phyloP scores from a whole-genome alignment of 306 rosid species.

The Cyclanthera cordifolia region DNA sequence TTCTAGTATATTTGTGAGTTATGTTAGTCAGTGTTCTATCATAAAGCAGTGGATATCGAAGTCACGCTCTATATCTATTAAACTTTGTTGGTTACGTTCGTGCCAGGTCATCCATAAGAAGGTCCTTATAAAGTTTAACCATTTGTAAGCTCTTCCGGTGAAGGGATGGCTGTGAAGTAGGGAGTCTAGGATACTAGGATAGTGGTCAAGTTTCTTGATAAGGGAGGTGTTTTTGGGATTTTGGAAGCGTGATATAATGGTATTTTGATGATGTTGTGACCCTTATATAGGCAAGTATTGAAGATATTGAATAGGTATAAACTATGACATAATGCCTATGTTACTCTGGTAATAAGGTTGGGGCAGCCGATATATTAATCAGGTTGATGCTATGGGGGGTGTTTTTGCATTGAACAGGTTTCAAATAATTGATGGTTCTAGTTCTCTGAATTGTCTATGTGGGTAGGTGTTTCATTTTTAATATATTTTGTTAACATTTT shows the following conservation, averaged over 20 bases:
- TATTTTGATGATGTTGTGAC: neutral
- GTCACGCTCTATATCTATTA: too few relatives aligned
- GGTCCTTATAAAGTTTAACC: too few relatives aligned
- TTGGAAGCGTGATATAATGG: neutral
- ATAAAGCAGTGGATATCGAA: too few relatives aligned
- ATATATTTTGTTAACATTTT: neutral
- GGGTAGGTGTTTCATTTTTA: conserved; percentile 13
- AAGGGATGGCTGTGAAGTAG: too few relatives aligned
- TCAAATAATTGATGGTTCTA: neutral
- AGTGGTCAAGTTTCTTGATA: too few relatives aligned
- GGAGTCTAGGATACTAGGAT: too few relatives aligned
- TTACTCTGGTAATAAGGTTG: neutral
- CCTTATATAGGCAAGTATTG: neutral
- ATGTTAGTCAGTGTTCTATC: too few relatives aligned
- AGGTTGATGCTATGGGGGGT: neutral
- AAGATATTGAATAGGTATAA: neutral
- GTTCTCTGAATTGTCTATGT: neutral
- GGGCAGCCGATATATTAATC: neutral
- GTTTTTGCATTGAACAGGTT: neutral
- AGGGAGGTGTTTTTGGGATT: too few relatives aligned
- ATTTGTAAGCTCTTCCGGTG: too few relatives aligned
- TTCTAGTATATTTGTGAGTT: too few relatives aligned
- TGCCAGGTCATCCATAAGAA: too few relatives aligned
- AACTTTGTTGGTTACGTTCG: too few relatives aligned
- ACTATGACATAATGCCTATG: neutral